Conservation (phyloP, 371 early-diverging fungal species). For the Cokeromyces recurvatus region DNA sequence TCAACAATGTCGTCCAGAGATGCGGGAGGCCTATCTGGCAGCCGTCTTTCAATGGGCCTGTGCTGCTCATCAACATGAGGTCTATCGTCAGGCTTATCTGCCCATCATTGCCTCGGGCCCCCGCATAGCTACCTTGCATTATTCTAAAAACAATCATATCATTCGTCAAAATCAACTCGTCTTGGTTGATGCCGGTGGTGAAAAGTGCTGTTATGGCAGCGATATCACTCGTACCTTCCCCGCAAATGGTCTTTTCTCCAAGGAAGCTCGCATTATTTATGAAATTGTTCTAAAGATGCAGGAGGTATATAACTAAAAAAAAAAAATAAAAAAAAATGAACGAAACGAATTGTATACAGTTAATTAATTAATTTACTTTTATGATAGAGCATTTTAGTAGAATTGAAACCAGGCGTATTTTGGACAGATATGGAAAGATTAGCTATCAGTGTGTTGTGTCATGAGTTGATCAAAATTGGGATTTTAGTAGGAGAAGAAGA, state of each 20-base stretch:
- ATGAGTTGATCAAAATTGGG: slow-evolving; percentile 66
- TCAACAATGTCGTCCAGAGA: slow-evolving; percentile 38
- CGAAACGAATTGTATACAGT: too few species aligned
- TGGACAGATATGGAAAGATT: slow-evolving; percentile 87
- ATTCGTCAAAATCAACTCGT: slow-evolving; percentile 51
- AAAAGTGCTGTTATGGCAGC: slow-evolving; percentile 75
- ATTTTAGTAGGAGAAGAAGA: slow-evolving; percentile 56
- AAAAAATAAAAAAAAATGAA: too few species aligned
- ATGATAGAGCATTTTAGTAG: slow-evolving; percentile 41
- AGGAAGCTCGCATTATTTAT: slow-evolving; percentile 75
- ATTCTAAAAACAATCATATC: slow-evolving; percentile 48
- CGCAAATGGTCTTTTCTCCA: slow-evolving; percentile 67
- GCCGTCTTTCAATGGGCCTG: slow-evolving; percentile 54
- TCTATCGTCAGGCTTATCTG: slow-evolving; percentile 45
- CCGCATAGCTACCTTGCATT: slow-evolving; percentile 55
- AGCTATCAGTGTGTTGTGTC: slow-evolving; percentile 59
- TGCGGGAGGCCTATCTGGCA: slow-evolving; percentile 52
- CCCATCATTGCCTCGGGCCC: slow-evolving; percentile 61
- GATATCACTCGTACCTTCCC: slow-evolving; percentile 92
- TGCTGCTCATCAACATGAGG: slow-evolving; percentile 36
- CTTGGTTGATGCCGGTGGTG: slow-evolving; percentile 87
- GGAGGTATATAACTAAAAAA: slow-evolving; percentile 50
- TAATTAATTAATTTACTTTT: too few species aligned
- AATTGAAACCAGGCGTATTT: slow-evolving; percentile 67
- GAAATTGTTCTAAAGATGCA: slow-evolving; percentile 81